These are phyloP conservation scores for Fusarium verrucosum DNA, from an alignment of 2,329 filamentous ascomycete species.

Conservation along the genomic window DNA sequence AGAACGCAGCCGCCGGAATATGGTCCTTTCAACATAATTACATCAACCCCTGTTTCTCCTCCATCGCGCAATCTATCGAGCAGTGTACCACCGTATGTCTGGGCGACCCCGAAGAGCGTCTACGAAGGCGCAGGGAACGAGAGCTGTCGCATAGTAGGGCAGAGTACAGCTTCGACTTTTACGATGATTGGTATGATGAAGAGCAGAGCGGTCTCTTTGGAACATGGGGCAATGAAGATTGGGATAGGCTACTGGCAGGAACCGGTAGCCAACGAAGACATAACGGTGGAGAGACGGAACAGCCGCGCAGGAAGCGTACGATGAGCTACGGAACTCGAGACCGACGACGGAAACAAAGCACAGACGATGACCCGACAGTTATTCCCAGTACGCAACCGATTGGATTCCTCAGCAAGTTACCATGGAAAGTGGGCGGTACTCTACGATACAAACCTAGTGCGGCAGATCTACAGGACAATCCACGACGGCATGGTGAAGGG, in stretches of 20 bases:
- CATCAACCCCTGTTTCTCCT: slow-evolving; percentile 80
- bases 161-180: slow-evolving; percentile 94
- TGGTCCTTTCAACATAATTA: slow-evolving; percentile 90
- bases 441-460: slow-evolving; percentile 90
- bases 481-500: slow-evolving; percentile 61
- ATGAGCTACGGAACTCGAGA: slow-evolving; percentile 90
- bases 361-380: slow-evolving; percentile 80
- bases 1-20: slow-evolving; percentile 88
- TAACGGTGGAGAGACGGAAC: slow-evolving; percentile 54
- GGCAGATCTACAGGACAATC: slow-evolving; percentile 89
- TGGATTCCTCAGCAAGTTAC: slow-evolving; percentile 83
- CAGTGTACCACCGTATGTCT: slow-evolving; percentile 77
- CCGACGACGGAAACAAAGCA: slow-evolving; percentile 57
- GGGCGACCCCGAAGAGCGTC: slow-evolving; percentile 77
- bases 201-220: slow-evolving; percentile 67
- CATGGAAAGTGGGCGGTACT: slow-evolving; percentile 84
- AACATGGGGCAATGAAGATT: slow-evolving; percentile 82
- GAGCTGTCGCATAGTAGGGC: slow-evolving; percentile 68
- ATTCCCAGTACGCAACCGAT: slow-evolving; percentile 87
- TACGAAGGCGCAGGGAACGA: slow-evolving; percentile 73
- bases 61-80: slow-evolving; percentile 72
- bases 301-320: slow-evolving; percentile 77
- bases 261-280: slow-evolving; percentile 61
- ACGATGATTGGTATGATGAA: slow-evolving; percentile 91
- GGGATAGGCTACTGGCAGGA: slow-evolving; percentile 82